phyloP scores from a whole-genome alignment of 164 flowering plant genomes.

The Tinospora cordifolia region DNA sequence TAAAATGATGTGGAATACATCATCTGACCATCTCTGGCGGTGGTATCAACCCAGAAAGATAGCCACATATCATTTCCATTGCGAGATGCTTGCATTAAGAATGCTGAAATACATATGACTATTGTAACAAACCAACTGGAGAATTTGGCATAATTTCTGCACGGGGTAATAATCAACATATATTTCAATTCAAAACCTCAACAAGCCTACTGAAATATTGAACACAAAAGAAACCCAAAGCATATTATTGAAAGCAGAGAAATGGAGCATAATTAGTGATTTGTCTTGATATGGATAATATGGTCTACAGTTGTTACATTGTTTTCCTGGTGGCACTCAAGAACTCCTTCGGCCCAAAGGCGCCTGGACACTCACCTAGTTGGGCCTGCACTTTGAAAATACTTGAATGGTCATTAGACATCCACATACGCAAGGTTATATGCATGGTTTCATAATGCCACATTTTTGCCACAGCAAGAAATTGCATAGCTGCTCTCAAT shows the following conservation, averaged over 20 bases:
- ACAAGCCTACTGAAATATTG: neutral
- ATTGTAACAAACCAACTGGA: conserved; percentile 59
- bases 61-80: conserved; percentile 99
- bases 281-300: too few species aligned
- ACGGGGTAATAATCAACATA: conserved; percentile 13
- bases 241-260: neutral
- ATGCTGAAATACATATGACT: conserved; percentile 61
- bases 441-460: too few species aligned
- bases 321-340: too few species aligned
- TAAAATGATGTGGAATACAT: conserved; percentile 55
- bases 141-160: conserved; percentile 78
- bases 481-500: too few species aligned
- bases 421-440: too few species aligned
- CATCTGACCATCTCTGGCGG: conserved; percentile 25
- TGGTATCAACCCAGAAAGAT: conserved; percentile 86
- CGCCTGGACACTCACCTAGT: too few species aligned
- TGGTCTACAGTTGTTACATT: too few species aligned
- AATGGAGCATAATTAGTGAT: neutral
- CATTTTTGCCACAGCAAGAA: too few species aligned
- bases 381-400: too few species aligned
- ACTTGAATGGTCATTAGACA: too few species aligned
- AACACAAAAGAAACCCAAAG: neutral
- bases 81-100: conserved; percentile 93
- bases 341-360: too few species aligned
- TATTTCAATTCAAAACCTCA: conserved; percentile 2